Evolutionary conservation across 1,139 yeast genomes (phyloP).

Genomic region (Blastobotrys capitulatus): DNA sequence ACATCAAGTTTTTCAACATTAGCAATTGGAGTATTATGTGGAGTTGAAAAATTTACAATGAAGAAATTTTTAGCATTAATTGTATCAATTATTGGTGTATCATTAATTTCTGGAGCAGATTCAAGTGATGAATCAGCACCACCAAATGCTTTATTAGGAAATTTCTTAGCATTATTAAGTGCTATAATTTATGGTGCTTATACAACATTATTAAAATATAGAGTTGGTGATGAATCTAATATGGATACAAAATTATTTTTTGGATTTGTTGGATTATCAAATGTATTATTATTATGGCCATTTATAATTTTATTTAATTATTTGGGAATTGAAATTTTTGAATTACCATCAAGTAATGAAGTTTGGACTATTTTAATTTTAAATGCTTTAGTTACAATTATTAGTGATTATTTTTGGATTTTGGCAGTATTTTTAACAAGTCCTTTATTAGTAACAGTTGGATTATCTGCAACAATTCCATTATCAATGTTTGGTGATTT

Average conservation of each 20-base stretch:
- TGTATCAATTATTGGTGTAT: slow-evolving; percentile 72
- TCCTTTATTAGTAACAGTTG: slow-evolving; percentile 93
- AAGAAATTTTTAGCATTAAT: slow-evolving; percentile 64
- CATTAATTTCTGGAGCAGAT: slow-evolving; percentile 62
- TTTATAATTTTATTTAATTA: slow-evolving; percentile 58
- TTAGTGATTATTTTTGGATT: slow-evolving; percentile 94
- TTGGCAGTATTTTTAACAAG: slow-evolving; percentile 88
- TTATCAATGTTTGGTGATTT: slow-evolving; percentile 91
- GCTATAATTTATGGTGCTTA: slow-evolving; percentile 89
- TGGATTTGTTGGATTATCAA: slow-evolving; percentile 90
- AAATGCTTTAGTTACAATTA: slow-evolving; percentile 72
- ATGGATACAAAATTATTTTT: slow-evolving; percentile 83
- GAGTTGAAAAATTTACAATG: slow-evolving; percentile 62
- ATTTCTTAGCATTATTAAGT: slow-evolving; percentile 70
- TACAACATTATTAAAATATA: slow-evolving; percentile 73
- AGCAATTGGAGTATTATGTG: slow-evolving; percentile 66
- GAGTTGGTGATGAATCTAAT: slow-evolving; percentile 64
- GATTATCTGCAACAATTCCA: slow-evolving; percentile 88
- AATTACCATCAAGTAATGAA: slow-evolving; percentile 52
- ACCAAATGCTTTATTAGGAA: slow-evolving; percentile 60
- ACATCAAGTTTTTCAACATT: slow-evolving; percentile 92
- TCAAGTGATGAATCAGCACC: slow-evolving; percentile 31
- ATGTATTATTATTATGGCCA: slow-evolving; percentile 79
- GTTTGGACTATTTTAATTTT: slow-evolving; percentile 51
- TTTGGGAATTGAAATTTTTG: slow-evolving; percentile 61